phyloP scores from a whole-genome alignment of 2,329 filamentous ascomycete species.

The Sporothrix variecibatus region DNA sequence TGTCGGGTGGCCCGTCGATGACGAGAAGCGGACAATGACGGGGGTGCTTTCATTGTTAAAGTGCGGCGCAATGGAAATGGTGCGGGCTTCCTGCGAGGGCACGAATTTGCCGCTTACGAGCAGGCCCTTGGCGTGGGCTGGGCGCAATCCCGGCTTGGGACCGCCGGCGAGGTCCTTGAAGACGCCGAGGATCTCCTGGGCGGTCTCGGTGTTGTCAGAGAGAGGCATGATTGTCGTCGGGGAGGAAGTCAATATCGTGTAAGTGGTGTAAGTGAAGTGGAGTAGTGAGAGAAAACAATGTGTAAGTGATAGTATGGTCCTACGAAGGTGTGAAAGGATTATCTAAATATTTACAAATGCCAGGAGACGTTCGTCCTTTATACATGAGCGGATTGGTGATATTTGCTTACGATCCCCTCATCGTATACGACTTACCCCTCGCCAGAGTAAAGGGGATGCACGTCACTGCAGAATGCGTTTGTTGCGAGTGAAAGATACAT shows the following conservation, averaged over 20 bases:
- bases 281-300: background rate
- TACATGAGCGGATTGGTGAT: background rate
- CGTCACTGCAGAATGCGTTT: background rate
- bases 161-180: slow-evolving; percentile 42
- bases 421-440: background rate
- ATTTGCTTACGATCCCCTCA: background rate
- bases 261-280: background rate
- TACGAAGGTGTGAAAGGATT: background rate
- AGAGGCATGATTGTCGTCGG: slow-evolving; percentile 45
- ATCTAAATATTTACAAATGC: background rate
- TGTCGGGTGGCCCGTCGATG: slow-evolving; percentile 51
- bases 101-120: slow-evolving; percentile 55
- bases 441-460: background rate
- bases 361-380: background rate
- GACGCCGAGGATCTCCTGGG: slow-evolving; percentile 40
- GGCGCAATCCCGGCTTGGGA: slow-evolving; percentile 43
- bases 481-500: background rate
- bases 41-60: slow-evolving; percentile 49
- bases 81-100: slow-evolving; percentile 46
- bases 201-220: slow-evolving; percentile 45
- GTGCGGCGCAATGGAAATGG: slow-evolving; percentile 51
- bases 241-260: background rate
- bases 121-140: slow-evolving; percentile 56
- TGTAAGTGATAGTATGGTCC: background rate
- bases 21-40: slow-evolving; percentile 53